Base-by-base conservation (phyloP, 768 basidiomycete genomes). In the Hydnomerulius pinastri region DNA sequence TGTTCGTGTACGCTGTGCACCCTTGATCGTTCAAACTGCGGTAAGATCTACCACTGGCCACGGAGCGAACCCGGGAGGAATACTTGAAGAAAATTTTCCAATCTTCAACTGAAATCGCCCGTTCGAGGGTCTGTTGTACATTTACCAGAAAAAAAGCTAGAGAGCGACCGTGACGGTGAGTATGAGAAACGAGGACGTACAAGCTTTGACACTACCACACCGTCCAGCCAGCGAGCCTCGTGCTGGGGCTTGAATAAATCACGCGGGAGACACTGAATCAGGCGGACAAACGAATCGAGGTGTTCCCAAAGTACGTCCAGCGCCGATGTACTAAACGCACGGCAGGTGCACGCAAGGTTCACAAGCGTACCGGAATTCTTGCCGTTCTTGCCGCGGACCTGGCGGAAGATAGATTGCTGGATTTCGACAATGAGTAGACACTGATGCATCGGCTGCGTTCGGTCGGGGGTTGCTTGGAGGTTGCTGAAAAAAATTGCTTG, bases 311-410 rank as follows among this genome's bases (percentile, higher is more conserved):
- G 47, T 17, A 52, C 17, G 30, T 52, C 51, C 17, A 52, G 38
- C 11, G 51, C 51, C 18, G 30, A 4, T 17, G 39, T 37, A 35
- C 24, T 37, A 32, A 52, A 52, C 6, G 39, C 47, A 23, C 12
- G 17, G 41, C 51, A 52, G 29, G 51, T 52, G 18, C 51, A 39
- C 13, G 51, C 51, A n/a, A 52, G 47, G 12, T 29, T 35, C 21
- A 23, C 49, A 24, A 50, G 49, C 25, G 45, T 23, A 8, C 39
- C 41, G 9, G 28, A 40, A 15, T 28, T 21, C 5, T 8, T 3
- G 8, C 17, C 21, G n/a, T n/a, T n/a, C n/a, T 13, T 43, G 21
- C 17, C 6, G 0, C 11, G 37, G 30, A 51, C 24, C 36, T 46
- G 35, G 4, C 36, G 6, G 21, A 51, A 51, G 4, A 51, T 6